Evolutionary conservation across 2,329 filamentous ascomycete species (phyloP), one percentile per base, ranked within the genome.

Genomic region (Cladosporium cucumerinum): DNA sequence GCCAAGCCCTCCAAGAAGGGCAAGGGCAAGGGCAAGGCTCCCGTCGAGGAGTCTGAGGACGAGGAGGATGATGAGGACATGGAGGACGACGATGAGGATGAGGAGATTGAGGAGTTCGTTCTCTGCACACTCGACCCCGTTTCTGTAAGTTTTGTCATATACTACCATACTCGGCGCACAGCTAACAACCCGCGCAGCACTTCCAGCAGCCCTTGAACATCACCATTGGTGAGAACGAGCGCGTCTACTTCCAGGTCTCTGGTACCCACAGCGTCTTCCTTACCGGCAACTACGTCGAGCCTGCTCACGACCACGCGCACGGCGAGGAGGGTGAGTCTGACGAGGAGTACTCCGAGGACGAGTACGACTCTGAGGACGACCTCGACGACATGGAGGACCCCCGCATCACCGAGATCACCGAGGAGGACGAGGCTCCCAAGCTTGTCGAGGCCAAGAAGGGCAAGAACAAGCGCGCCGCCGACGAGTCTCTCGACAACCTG

Each of bases 131-230:
- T 99, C 63, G 93, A 98, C 81, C 91, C 93, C 34, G 88, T 92
- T 79, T 91, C 89, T 83, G 95, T 97, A 88, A 78, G 85, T 76
- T 64, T 32, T 52, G 32, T 52, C 30, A 18, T 23, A 10, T 7
- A 39, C 5, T 21, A 21, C 28, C 28, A n/a, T 30, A 52, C 11
- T 51, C 54, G 11, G 26, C 48, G 18, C 54, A 32, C 14, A 32
- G 57, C 70, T 80, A 74, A 79, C 74, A 66, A 11, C 46, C 11
- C 63, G 51, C n/a, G 26, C 73, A 98, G 95, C 87, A 91, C 83
- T 97, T 90, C 85, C 95, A 99, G 82, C 96, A 99, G 81, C 82
- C 95, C 57, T 87, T 99, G 66, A 92, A 99, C 80, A 92, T 99
- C 79, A 95, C 91, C 69, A 87, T 99, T 76, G 88, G 87, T 73